Percentiles rank a stretch among this genome's conserved stretches.
Evolutionary conservation across 371 early-diverging fungal genomes (phyloP).

Genomic region (Gilbertella persicaria): DNA sequence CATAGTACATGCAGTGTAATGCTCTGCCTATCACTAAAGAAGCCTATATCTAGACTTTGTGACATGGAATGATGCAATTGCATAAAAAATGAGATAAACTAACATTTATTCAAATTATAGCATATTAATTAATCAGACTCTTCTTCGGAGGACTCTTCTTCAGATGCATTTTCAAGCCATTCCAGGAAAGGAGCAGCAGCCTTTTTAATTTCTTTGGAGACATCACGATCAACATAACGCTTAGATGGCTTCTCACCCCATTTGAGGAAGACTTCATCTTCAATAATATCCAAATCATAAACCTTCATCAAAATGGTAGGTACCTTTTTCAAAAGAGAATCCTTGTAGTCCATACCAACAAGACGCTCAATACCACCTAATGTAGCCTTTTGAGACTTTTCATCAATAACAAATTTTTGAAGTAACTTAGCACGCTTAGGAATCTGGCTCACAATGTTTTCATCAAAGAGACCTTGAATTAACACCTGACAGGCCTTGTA

Average conservation of each 20-base stretch:
- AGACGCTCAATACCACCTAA: conserved; percentile 94
- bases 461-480: conserved; percentile 74
- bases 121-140: conserved; percentile 23
- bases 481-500: conserved; percentile 76
- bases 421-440: conserved; percentile 70
- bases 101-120: not conserved
- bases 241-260: conserved; percentile 92
- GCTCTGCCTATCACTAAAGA: no score
- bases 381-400: conserved; percentile 87
- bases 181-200: conserved; percentile 89
- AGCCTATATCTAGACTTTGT: no score
- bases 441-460: conserved; percentile 62
- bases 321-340: conserved; percentile 70
- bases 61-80: no score
- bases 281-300: conserved; percentile 89
- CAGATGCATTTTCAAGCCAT: conserved; percentile 80
- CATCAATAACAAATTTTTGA: conserved; percentile 65
- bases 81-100: no score
- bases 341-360: conserved; percentile 67
- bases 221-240: conserved; percentile 83
- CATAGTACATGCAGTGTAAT: no score
- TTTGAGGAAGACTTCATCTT: conserved; percentile 85
- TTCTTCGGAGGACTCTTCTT: conserved; percentile 48
- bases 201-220: conserved; percentile 76
- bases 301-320: conserved; percentile 83